These are phyloP conservation scores for Rhynchosporium agropyri DNA, from an alignment of 2,329 filamentous ascomycete genomes.

Conservation along the genomic window DNA sequence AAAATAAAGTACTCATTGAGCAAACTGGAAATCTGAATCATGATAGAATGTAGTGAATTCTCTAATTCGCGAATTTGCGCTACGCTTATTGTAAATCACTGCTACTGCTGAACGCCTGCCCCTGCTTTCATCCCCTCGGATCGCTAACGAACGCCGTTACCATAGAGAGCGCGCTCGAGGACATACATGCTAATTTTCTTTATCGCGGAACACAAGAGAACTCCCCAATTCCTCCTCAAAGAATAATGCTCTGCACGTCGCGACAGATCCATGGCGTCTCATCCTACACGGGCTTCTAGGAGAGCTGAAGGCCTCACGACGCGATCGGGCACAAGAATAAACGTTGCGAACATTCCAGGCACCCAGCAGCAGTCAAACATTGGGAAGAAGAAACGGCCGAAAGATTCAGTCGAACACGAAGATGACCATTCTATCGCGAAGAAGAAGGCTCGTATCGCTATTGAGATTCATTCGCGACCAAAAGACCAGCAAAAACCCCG, in stretches of 20 bases:
- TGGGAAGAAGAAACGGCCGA: conserved; percentile 31
- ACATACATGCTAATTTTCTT: conserved; percentile 13
- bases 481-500: conserved; percentile 35
- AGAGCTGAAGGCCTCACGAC: conserved; percentile 51
- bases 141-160: conserved; percentile 13
- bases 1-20: background rate
- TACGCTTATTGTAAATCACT: conserved; percentile 11
- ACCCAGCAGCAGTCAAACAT: conserved; percentile 36
- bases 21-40: background rate
- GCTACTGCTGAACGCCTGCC: conserved; percentile 5
- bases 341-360: conserved; percentile 37
- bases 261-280: conserved; percentile 52
- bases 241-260: conserved; percentile 41
- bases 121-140: conserved; percentile 6
- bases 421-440: conserved; percentile 50
- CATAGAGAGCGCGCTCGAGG: conserved; percentile 11
- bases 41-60: background rate
- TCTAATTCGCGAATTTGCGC: conserved; percentile 5
- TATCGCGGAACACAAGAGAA: conserved; percentile 21
- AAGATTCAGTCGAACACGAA: conserved; percentile 42
- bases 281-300: conserved; percentile 53
- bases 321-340: conserved; percentile 39
- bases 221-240: conserved; percentile 29
- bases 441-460: conserved; percentile 56
- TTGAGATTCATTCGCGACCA: conserved; percentile 52